Evolutionary conservation across 2,329 filamentous ascomycete species (phyloP).

Genomic region (Cladosporium austrohemisphaericum): DNA sequence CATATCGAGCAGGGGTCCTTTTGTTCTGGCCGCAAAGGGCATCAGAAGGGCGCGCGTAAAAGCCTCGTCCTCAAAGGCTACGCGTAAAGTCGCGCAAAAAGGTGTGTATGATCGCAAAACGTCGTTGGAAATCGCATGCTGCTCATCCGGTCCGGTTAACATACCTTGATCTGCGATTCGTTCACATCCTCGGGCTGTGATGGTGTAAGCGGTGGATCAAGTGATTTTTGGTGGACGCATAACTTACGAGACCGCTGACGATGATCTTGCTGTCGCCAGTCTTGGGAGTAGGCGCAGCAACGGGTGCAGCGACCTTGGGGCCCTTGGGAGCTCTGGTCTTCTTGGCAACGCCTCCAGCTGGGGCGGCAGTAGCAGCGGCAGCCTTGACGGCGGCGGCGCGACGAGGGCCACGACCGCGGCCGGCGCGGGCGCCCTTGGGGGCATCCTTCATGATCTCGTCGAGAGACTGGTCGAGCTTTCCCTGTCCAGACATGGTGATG

Average conservation of each 20-base stretch:
- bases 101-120: slow-evolving; percentile 26
- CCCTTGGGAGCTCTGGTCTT: slow-evolving; percentile 55
- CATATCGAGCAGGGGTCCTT: slow-evolving; percentile 8
- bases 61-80: slow-evolving; percentile 10
- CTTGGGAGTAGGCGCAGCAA: slow-evolving; percentile 60
- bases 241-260: slow-evolving; percentile 93
- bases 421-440: slow-evolving; percentile 49
- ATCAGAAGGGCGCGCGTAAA: not conserved
- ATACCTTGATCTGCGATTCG: slow-evolving; percentile 99
- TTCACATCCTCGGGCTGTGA: slow-evolving; percentile 86
- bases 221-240: slow-evolving; percentile 1
- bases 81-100: slow-evolving; percentile 6
- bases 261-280: slow-evolving; percentile 89
- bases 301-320: slow-evolving; percentile 43
- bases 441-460: slow-evolving; percentile 87
- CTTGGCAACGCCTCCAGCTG: slow-evolving; percentile 85
- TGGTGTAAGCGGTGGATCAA: slow-evolving; percentile 45
- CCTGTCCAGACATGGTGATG: slow-evolving; percentile 67
- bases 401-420: slow-evolving; percentile 37
- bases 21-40: slow-evolving; percentile 7
- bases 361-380: slow-evolving; percentile 54
- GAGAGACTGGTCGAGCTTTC: slow-evolving; percentile 90
- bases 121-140: slow-evolving; percentile 32
- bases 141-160: slow-evolving; percentile 69
- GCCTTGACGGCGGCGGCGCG: slow-evolving; percentile 48